Base-by-base conservation (phyloP, 495 filamentous ascomycete genomes). In the Apodospora peruviana region DNA sequence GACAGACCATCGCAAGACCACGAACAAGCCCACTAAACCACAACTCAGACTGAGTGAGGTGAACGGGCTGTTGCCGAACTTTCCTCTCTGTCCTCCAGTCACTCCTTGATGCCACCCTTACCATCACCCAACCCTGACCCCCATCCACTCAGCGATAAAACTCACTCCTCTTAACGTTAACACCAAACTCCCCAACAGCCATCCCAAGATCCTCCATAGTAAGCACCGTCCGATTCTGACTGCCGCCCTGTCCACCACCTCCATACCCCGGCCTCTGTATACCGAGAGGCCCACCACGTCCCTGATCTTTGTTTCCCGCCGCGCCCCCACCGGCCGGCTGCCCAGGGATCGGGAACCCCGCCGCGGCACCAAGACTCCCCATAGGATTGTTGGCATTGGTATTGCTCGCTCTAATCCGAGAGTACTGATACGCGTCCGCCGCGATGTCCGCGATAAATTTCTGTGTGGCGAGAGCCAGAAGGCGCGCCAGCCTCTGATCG, bases 181-280 rank as follows among this genome's bases (percentile, higher is more conserved):
- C 90, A 0, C 94, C 93, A 71, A 96, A 97, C 71, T 97, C 93
- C 0, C 87, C 85, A 17, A 96, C 93, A 5, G 93, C 93, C 86
- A 95, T 96, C 2, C 93, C 93, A 59, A 98, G 64, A 76, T 98
- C 93, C 71, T 98, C 93, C 93, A 98, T 97, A 5, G 94, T 97
- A 49, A 98, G 70, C 53, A 98, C 93, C 29, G 93, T 96, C 43
- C 91, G 79, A 35, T 91, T 93, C 68, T 93, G 88, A 36, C 85
- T 86, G 0, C 91, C 89, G 20, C 90, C 94, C 43, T 87, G 87
- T 0, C 91, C 93, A 52, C 91, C 93, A 56, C 90, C 91, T 10
- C 90, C 93, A 68, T 87, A 97, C 4, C 93, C 94, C 19, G 94
- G 82, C 43, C 93, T 69, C 72, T 93, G 90, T 51, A 91, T 90